These are phyloP conservation scores for Platanus orientalis DNA, from an alignment of 164 flowering plant species.

Conservation along the genomic window DNA sequence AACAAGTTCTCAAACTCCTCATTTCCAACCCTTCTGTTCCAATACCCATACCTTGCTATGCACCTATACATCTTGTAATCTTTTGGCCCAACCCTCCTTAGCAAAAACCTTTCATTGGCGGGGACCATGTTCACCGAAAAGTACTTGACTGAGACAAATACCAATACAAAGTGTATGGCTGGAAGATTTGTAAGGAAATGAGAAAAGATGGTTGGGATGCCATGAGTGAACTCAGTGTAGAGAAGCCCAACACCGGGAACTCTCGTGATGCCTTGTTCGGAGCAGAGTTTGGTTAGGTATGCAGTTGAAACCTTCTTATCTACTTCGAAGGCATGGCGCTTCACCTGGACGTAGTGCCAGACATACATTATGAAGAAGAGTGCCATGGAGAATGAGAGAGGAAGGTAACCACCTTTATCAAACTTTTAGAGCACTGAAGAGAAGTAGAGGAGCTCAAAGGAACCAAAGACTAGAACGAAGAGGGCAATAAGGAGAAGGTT, in stretches of 20 bases:
- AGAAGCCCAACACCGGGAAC: slow-evolving; percentile 26
- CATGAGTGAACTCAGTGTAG: slow-evolving; percentile 20
- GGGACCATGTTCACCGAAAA: slow-evolving; percentile 24
- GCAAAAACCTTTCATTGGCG: slow-evolving; percentile 14
- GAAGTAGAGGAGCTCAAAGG: slow-evolving; percentile 21
- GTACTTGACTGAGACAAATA: slow-evolving; percentile 25
- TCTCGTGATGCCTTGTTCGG: slow-evolving; percentile 17
- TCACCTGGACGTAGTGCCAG: slow-evolving; percentile 24
- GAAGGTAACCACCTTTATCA: slow-evolving; percentile 25
- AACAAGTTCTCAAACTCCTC: slow-evolving; percentile 18
- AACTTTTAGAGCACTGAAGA: slow-evolving; percentile 26
- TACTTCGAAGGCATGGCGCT: slow-evolving; percentile 17
- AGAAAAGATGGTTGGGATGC: slow-evolving; percentile 24
- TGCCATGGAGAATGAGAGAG: slow-evolving; percentile 17
- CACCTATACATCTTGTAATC: slow-evolving; percentile 21
- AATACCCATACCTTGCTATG: slow-evolving; percentile 18
- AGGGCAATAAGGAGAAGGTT: slow-evolving; percentile 8
- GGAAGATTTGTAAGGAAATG: slow-evolving; percentile 25
- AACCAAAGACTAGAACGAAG: slow-evolving; percentile 14
- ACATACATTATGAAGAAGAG: slow-evolving; percentile 22
- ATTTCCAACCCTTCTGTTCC: slow-evolving; percentile 14
- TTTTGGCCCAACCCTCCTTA: slow-evolving; percentile 19
- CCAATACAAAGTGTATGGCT: slow-evolving; percentile 27
- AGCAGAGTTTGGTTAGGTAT: slow-evolving; percentile 5
- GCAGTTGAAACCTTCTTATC: slow-evolving; percentile 19